phyloP scores from a whole-genome alignment of 345 rosid species.

The Pugionium dolabratum region DNA sequence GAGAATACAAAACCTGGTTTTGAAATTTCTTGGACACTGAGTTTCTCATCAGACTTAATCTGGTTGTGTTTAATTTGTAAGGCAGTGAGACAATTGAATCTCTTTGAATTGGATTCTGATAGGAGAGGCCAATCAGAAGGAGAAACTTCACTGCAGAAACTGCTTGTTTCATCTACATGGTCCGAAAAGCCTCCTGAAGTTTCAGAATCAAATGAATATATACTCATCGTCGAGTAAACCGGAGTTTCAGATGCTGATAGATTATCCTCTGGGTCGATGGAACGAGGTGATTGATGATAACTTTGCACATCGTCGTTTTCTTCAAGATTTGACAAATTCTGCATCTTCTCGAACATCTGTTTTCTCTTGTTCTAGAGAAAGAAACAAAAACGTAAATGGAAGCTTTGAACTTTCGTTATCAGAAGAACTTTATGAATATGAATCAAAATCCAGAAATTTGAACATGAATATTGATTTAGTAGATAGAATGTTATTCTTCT shows the following conservation, averaged over 20 bases:
- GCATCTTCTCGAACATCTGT: slow-evolving; percentile 44
- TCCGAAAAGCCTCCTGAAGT: slow-evolving; percentile 62
- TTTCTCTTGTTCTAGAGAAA: slow-evolving; percentile 14
- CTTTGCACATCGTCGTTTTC: slow-evolving; percentile 51
- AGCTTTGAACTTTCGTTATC: slow-evolving; percentile 24
- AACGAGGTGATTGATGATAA: slow-evolving; percentile 55
- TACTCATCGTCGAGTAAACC: slow-evolving; percentile 52
- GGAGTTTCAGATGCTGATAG: slow-evolving; percentile 56
- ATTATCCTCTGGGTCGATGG: slow-evolving; percentile 46
- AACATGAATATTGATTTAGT: slow-evolving; percentile 8
- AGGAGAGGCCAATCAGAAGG: slow-evolving; percentile 57
- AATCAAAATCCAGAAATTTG: slow-evolving; percentile 22
- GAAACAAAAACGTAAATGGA: slow-evolving; percentile 15
- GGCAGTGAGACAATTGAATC: slow-evolving; percentile 32
- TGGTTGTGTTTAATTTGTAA: slow-evolving; percentile 44
- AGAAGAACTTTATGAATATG: slow-evolving; percentile 17
- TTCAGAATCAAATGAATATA: slow-evolving; percentile 64
- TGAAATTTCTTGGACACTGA: slow-evolving; percentile 49
- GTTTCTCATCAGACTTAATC: slow-evolving; percentile 34
- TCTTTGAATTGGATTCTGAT: slow-evolving; percentile 39
- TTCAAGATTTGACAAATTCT: slow-evolving; percentile 43
- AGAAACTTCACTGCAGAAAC: slow-evolving; percentile 62
- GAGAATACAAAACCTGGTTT: slow-evolving; percentile 54
- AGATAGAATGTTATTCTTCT: too few species aligned
- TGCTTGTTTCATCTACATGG: slow-evolving; percentile 53